These are phyloP conservation scores for Sphagnum contortum DNA, from an alignment of 225 moss, liverwort and hornwort genomes.

Conservation along the genomic window DNA sequence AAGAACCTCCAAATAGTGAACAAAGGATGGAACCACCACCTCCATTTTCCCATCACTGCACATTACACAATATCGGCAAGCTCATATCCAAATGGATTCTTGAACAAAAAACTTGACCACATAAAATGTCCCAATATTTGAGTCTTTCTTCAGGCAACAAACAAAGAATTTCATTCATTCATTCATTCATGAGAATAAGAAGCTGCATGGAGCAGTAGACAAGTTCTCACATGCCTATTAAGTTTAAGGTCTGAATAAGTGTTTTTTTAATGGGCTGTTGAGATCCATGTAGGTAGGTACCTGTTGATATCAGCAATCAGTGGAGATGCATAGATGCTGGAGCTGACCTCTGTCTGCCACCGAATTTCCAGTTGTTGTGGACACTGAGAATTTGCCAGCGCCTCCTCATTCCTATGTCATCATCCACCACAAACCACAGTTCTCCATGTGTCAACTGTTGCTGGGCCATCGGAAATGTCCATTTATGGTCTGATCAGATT, in stretches of 20 bases:
- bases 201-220: too few relatives aligned
- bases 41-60: constrained; percentile 93
- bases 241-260: too few relatives aligned
- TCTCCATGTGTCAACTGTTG: too few relatives aligned
- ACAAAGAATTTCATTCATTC: too few relatives aligned
- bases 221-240: too few relatives aligned
- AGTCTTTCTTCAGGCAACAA: too few relatives aligned
- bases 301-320: constrained; percentile 86
- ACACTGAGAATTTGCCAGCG: constrained; percentile 57
- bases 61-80: background rate
- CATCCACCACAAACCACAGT: background rate
- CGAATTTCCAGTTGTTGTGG: constrained; percentile 90
- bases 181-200: too few relatives aligned
- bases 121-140: too few relatives aligned
- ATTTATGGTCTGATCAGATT: background rate
- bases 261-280: too few relatives aligned
- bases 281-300: constrained; percentile 14
- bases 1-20: constrained; percentile 94
- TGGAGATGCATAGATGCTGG: constrained; percentile 98
- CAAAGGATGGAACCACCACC: constrained; percentile 90
- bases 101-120: too few relatives aligned
- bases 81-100: too few relatives aligned
- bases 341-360: constrained; percentile 99
- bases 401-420: constrained; percentile 71
- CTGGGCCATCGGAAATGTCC: background rate